A percentile compares a stretch with the other conserved stretches of the same genome.
Evolutionary conservation across 2,329 filamentous ascomycete genomes (phyloP).

Genomic region (Alternaria panax): DNA sequence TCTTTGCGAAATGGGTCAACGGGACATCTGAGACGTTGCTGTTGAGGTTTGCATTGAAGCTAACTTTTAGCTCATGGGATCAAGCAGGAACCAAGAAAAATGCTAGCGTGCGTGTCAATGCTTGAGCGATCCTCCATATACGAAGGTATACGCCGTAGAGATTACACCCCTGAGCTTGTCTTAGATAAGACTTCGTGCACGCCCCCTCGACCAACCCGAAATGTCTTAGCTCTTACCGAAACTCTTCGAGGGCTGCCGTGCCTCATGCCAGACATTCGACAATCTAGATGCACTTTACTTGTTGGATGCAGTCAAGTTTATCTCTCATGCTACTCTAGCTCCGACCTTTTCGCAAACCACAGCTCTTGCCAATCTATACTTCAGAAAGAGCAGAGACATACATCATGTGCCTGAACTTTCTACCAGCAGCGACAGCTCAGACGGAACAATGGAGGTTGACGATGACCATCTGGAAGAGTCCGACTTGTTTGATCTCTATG

Average conservation of each 20-base stretch:
- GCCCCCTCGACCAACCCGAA: slow-evolving; percentile 16
- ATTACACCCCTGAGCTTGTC: slow-evolving; percentile 26
- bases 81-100: slow-evolving; percentile 26
- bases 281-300: slow-evolving; percentile 14
- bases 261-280: slow-evolving; percentile 16
- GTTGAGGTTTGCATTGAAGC: slow-evolving; percentile 25
- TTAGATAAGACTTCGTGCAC: slow-evolving; percentile 28
- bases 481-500: too few species aligned
- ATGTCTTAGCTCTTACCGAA: slow-evolving; percentile 16
- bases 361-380: slow-evolving; percentile 4
- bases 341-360: slow-evolving; percentile 12
- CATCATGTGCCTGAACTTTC: slow-evolving; percentile 7
- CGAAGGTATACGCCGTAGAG: slow-evolving; percentile 3
- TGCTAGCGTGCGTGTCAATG: slow-evolving; percentile 30
- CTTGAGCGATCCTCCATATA: slow-evolving; percentile 18
- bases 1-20: slow-evolving; percentile 26
- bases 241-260: slow-evolving; percentile 14
- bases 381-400: slow-evolving; percentile 10
- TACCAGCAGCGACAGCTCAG: slow-evolving; percentile 12
- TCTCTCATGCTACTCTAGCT: slow-evolving; percentile 1
- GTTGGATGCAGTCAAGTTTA: slow-evolving; percentile 5
- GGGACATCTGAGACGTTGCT: slow-evolving; percentile 22
- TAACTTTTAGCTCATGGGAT: slow-evolving; percentile 23
- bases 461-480: slow-evolving; percentile 19
- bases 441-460: slow-evolving; percentile 23